Conservation (phyloP, 352 stramenopile species). For the Phytopythium kandeliae region DNA sequence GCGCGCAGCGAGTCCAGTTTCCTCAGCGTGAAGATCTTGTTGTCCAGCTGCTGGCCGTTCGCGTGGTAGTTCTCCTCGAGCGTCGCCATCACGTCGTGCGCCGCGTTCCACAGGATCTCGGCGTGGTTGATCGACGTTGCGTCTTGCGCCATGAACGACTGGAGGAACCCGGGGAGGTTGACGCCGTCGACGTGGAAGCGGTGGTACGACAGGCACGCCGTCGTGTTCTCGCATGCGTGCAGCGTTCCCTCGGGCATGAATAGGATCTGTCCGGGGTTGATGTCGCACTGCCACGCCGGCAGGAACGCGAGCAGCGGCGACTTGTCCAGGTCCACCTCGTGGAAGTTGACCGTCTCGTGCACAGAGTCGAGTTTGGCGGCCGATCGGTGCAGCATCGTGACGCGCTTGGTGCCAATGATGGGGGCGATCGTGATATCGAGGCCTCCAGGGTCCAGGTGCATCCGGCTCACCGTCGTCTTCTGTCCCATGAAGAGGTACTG, state of each 20-base stretch:
- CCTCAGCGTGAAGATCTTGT: constrained; percentile 36
- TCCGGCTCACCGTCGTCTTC: constrained; percentile 81
- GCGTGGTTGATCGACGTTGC: constrained; percentile 87
- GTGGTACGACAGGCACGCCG: constrained; percentile 92
- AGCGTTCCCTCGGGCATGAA: constrained; percentile 92
- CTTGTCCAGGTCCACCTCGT: constrained; percentile 78
- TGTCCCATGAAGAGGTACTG: constrained; percentile 96
- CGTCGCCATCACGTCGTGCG: constrained; percentile 82
- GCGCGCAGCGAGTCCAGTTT: constrained; percentile 63
- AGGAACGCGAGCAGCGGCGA: constrained; percentile 87
- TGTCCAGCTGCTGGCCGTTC: constrained; percentile 34
- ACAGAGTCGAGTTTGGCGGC: constrained; percentile 83
- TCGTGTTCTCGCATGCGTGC: constrained; percentile 90
- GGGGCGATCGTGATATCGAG: constrained; percentile 92
- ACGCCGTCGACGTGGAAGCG: constrained; percentile 91
- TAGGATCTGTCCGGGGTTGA: constrained; percentile 91
- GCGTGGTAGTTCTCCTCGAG: constrained; percentile 76
- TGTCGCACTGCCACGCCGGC: constrained; percentile 78
- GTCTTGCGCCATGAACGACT: constrained; percentile 88
- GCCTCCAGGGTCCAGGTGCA: constrained; percentile 89
- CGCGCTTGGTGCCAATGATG: constrained; percentile 84
- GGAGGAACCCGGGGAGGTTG: constrained; percentile 88
- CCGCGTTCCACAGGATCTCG: constrained; percentile 92
- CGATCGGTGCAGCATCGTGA: constrained; percentile 68
- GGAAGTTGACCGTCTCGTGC: constrained; percentile 75